Evolutionary conservation across 495 filamentous ascomycete genomes (phyloP).

Genomic region (Astrothelium subdiscretum): DNA sequence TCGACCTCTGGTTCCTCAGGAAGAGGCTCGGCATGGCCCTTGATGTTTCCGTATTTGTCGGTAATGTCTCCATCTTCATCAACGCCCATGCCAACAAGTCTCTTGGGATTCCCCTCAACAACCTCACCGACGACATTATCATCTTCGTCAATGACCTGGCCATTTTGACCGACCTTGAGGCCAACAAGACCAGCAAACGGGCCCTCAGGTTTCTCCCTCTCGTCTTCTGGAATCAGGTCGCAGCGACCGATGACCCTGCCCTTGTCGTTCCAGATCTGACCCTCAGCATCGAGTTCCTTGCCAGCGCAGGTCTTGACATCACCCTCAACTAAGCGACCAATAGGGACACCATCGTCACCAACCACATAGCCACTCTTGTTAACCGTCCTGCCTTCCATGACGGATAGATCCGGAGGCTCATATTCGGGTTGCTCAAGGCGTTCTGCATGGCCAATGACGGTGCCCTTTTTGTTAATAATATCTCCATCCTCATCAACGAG

Average conservation of each 20-base stretch:
- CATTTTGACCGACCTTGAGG: conserved; percentile 54
- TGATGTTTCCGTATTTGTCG: conserved; percentile 64
- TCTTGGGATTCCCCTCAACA: conserved; percentile 63
- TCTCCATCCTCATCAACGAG: conserved; percentile 56
- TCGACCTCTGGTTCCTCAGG: conserved; percentile 37
- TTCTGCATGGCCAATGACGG: conserved; percentile 49
- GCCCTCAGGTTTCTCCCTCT: conserved; percentile 57
- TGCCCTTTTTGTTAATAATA: conserved; percentile 50
- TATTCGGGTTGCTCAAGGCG: conserved; percentile 33
- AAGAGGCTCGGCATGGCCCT: conserved; percentile 47
- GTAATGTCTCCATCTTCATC: conserved; percentile 78
- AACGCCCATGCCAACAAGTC: conserved; percentile 61
- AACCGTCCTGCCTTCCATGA: conserved; percentile 52
- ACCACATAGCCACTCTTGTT: conserved; percentile 77
- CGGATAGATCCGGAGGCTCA: conserved; percentile 43
- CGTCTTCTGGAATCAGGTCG: conserved; percentile 59
- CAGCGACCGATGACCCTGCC: conserved; percentile 63
- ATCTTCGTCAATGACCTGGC: conserved; percentile 56
- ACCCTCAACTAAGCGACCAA: conserved; percentile 59
- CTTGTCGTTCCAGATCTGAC: conserved; percentile 62
- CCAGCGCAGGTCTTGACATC: conserved; percentile 55
- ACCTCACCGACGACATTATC: conserved; percentile 62
- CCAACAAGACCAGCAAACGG: conserved; percentile 68
- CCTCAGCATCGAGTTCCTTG: conserved; percentile 57
- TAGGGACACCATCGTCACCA: conserved; percentile 54